Base-by-base conservation (phyloP, 441 rosid species). In the Capsella rubella region DNA sequence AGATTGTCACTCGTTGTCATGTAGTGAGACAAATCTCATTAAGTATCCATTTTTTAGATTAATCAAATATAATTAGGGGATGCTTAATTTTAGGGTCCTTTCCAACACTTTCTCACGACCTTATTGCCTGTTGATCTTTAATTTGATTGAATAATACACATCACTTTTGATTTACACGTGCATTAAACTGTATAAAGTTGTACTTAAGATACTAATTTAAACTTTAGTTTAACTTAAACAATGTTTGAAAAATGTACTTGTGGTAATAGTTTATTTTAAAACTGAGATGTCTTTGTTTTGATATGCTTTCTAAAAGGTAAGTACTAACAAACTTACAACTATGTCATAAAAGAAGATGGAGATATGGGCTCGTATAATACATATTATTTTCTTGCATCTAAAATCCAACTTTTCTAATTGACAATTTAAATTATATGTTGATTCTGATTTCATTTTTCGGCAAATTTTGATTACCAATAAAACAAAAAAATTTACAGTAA, bases 1-100 rank as follows among this genome's bases (percentile, higher is more conserved):
- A 61, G 70, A 62, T 71, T 61, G 70, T 75, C 50, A 60, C 64
- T 68, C 32, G 42, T 75, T 75, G 79, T 75, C 74, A 69, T 69
- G 28, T 53, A 69, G 70, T 75, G 65, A 75, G 74, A 69, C 70
- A 75, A 68, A 31, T 53, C 64, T 75, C 58, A 61, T 53, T 43
- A 52, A 52, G 21, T 54, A 64, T 0, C 27, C 40, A 32, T 32
- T 50, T 47, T 5, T 5, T 21, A 21, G 31, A 32, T 16, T 68
- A 9, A 56, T 53, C 39, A 21, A 25, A 59, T 6, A 9, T 11
- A 18, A 18, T 57, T 16, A n/a, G 14, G 45, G 13, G 9, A 25
- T 39, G 61, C 67, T 66, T 47, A 67, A 67, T 58, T 74, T 39
- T 58, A 31, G 63, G 54, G 21, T 67, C 63, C 78, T 74, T 67